These are phyloP conservation scores for Calocera viscosa DNA, from an alignment of 768 basidiomycete species.

Conservation along the genomic window DNA sequence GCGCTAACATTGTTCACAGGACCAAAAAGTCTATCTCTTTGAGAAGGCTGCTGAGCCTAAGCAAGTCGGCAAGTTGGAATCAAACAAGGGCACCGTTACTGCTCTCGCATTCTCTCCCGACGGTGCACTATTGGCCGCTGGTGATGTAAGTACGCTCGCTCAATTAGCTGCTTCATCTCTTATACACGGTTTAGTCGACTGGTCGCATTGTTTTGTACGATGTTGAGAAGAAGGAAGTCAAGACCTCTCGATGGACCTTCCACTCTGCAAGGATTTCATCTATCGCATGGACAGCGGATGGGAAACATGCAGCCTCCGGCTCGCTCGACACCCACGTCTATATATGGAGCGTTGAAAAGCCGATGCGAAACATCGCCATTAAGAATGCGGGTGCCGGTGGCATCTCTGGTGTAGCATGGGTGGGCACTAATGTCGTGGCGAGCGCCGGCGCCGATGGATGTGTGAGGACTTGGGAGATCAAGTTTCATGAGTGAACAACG, in stretches of 20 bases:
- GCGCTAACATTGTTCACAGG: slow-evolving; percentile 32
- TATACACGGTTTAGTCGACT: slow-evolving; percentile 40
- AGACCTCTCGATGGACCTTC: slow-evolving; percentile 72
- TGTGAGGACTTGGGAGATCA: slow-evolving; percentile 50
- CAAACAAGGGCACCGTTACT: slow-evolving; percentile 57
- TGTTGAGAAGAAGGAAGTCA: slow-evolving; percentile 50
- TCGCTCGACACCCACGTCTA: slow-evolving; percentile 91
- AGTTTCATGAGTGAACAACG: slow-evolving; percentile 12
- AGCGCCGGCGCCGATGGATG: slow-evolving; percentile 74
- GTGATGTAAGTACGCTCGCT: slow-evolving; percentile 54
- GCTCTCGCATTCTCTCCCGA: slow-evolving; percentile 71
- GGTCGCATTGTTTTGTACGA: slow-evolving; percentile 76
- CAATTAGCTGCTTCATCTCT: not conserved
- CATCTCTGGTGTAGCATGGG: slow-evolving; percentile 69
- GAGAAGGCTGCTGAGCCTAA: slow-evolving; percentile 37
- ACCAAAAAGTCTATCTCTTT: slow-evolving; percentile 61
- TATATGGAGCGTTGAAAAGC: slow-evolving; percentile 59
- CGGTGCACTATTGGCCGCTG: slow-evolving; percentile 60
- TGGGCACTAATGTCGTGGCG: slow-evolving; percentile 45
- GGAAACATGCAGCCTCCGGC: slow-evolving; percentile 68
- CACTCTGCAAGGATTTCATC: slow-evolving; percentile 74
- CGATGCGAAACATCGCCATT: slow-evolving; percentile 62
- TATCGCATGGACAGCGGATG: slow-evolving; percentile 62
- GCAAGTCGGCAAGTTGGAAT: slow-evolving; percentile 46
- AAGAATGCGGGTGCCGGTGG: slow-evolving; percentile 81